These are phyloP conservation scores for Angomonas deanei DNA, from an alignment of 208 protist species.

Conservation along the genomic window DNA sequence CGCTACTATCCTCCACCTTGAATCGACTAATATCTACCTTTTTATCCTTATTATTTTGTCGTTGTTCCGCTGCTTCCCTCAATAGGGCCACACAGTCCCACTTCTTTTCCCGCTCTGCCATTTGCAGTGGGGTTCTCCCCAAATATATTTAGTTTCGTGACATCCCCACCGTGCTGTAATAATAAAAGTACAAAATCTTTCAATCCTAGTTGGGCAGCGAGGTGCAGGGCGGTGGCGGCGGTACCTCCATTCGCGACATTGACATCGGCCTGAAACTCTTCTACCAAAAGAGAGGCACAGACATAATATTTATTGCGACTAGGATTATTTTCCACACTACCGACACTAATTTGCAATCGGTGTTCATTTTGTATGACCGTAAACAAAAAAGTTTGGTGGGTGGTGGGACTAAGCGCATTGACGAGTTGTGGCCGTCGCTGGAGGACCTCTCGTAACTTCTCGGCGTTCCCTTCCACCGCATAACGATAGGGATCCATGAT, in stretches of 20 bases:
- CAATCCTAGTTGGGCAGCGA: no score
- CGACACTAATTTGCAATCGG: neutral
- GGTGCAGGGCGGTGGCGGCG: slow-evolving; percentile 45
- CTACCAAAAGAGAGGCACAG: slow-evolving; percentile 45
- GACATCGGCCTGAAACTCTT: slow-evolving; percentile 59
- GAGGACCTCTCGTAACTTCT: slow-evolving; percentile 50
- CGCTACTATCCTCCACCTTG: neutral
- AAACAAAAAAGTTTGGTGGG: neutral
- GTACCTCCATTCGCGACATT: slow-evolving; percentile 37
- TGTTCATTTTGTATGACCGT: neutral
- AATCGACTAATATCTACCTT: neutral
- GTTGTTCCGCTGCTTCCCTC: neutral
- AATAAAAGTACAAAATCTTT: no score
- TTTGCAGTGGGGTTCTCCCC: slow-evolving; percentile 24
- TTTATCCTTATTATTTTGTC: neutral
- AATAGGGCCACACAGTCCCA: neutral
- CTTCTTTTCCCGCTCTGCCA: neutral
- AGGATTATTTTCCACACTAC: neutral
- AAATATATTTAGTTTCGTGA: neutral
- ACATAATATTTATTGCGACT: slow-evolving; percentile 11
- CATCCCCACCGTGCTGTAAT: no score
- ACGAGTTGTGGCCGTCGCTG: slow-evolving; percentile 30
- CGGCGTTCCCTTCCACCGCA: slow-evolving; percentile 33
- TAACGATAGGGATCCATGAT: slow-evolving; percentile 33
- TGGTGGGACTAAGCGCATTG: slow-evolving; percentile 22